phyloP scores from a whole-genome alignment of 2,329 filamentous ascomycete species.

The Trichophyton simii region DNA sequence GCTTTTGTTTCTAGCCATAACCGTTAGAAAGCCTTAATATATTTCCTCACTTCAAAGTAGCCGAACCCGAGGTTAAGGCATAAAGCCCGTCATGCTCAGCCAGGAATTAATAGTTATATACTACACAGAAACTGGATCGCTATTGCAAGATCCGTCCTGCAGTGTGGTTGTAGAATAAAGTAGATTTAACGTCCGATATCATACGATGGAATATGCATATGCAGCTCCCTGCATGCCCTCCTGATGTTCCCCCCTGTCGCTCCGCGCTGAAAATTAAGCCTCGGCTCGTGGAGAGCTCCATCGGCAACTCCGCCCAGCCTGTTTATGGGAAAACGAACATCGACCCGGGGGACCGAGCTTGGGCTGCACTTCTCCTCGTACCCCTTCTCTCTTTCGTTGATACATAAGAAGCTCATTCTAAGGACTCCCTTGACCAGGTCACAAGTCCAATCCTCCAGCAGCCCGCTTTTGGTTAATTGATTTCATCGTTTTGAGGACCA shows the following conservation, averaged over 20 bases:
- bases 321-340: not conserved
- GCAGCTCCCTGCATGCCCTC: too few relatives aligned
- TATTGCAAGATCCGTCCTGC: too few relatives aligned
- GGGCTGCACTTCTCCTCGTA: not conserved
- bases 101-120: too few relatives aligned
- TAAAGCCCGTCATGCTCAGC: not conserved
- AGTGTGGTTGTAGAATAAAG: too few relatives aligned
- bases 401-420: not conserved
- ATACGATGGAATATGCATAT: too few relatives aligned
- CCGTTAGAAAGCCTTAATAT: not conserved
- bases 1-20: not conserved
- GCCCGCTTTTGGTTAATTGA: not conserved
- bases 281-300: not conserved
- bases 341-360: not conserved
- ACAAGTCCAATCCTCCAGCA: not conserved
- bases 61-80: not conserved
- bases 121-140: too few relatives aligned
- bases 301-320: not conserved
- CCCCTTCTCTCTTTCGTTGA: not conserved
- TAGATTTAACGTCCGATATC: too few relatives aligned
- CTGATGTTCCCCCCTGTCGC: not conserved
- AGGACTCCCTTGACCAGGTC: too few relatives aligned
- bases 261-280: not conserved
- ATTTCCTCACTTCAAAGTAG: not conserved
- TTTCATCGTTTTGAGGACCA: not conserved